Evolutionary conservation across 768 basidiomycete species (phyloP).

Genomic region (Leccinum longicurvipes): DNA sequence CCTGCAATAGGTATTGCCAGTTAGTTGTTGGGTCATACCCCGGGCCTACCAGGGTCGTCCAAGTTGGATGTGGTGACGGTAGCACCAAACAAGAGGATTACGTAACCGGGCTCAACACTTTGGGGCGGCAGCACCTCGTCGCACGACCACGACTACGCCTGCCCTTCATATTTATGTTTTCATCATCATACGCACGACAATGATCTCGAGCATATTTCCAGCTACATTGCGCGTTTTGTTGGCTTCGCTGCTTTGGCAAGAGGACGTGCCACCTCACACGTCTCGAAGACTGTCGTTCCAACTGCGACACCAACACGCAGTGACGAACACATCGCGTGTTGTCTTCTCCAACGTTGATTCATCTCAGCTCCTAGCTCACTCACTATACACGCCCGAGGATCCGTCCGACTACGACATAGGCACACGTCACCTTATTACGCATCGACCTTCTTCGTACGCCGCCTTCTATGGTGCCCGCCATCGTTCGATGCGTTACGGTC

Average conservation of each 20-base stretch:
- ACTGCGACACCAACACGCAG: conserved; percentile 63
- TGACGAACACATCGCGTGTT: conserved; percentile 50
- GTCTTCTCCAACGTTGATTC: conserved; percentile 54
- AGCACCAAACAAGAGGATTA: conserved; percentile 8
- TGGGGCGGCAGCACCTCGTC: too few relatives aligned
- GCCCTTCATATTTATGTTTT: not conserved
- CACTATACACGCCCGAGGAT: conserved; percentile 19
- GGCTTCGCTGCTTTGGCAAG: conserved; percentile 39
- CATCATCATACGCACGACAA: not conserved
- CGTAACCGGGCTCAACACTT: not conserved
- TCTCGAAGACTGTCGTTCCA: conserved; percentile 48
- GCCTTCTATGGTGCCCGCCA: conserved; percentile 34
- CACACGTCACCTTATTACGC: conserved; percentile 38
- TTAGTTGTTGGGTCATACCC: not conserved
- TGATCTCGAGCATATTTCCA: conserved; percentile 34
- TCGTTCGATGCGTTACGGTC: conserved; percentile 36
- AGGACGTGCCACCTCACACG: conserved; percentile 29
- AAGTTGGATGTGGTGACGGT: not conserved
- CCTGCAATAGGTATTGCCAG: not conserved
- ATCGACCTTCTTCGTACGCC: conserved; percentile 44
- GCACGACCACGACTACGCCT: not conserved
- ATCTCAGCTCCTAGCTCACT: conserved; percentile 28
- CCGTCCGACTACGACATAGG: conserved; percentile 41
- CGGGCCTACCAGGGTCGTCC: conserved; percentile 1
- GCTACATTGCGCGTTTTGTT: conserved; percentile 41